Percentiles rank a stretch among this genome's conserved stretches.
phyloP scores from a whole-genome alignment of 2,329 filamentous ascomycete genomes.

The Trichoderma hamatum region DNA sequence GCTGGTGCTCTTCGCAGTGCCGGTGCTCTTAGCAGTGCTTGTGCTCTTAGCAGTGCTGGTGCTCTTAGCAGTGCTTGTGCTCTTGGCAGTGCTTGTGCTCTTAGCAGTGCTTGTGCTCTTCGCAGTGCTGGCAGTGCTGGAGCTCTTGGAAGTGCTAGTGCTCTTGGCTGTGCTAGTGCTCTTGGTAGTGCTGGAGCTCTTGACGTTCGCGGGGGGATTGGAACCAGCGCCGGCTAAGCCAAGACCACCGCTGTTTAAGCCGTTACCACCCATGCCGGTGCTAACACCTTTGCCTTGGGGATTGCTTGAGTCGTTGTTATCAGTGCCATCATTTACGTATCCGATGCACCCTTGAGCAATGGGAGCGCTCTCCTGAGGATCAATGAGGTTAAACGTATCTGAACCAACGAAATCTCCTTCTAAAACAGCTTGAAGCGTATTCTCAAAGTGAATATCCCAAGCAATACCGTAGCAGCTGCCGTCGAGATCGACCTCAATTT shows the following conservation, averaged over 20 bases:
- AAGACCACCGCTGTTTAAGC: not conserved
- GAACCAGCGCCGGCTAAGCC: not conserved
- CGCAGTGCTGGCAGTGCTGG: too few relatives aligned
- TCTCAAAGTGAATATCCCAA: not conserved
- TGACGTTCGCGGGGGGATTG: not conserved
- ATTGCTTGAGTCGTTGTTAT: not conserved
- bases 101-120: not conserved
- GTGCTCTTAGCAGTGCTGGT: not conserved
- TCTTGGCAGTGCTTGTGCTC: not conserved
- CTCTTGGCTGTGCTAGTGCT: too few relatives aligned
- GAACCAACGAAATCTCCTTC: not conserved
- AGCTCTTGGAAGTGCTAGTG: too few relatives aligned
- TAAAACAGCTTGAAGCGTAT: not conserved
- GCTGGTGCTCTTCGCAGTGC: not conserved
- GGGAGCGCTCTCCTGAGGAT: constrained; percentile 5
- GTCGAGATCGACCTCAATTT: not conserved
- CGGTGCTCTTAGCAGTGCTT: not conserved
- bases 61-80: not conserved
- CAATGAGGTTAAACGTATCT: constrained; percentile 5
- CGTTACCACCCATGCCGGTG: not conserved
- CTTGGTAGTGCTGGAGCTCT: not conserved
- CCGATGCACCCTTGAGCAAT: constrained; percentile 24
- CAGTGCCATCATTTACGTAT: constrained; percentile 7
- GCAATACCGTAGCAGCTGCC: not conserved
- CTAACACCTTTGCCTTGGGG: not conserved